Percentiles rank a stretch among this genome's conserved stretches.
Conservation (phyloP, 805 yeast species). For the Saccharomycopsis malanga region DNA sequence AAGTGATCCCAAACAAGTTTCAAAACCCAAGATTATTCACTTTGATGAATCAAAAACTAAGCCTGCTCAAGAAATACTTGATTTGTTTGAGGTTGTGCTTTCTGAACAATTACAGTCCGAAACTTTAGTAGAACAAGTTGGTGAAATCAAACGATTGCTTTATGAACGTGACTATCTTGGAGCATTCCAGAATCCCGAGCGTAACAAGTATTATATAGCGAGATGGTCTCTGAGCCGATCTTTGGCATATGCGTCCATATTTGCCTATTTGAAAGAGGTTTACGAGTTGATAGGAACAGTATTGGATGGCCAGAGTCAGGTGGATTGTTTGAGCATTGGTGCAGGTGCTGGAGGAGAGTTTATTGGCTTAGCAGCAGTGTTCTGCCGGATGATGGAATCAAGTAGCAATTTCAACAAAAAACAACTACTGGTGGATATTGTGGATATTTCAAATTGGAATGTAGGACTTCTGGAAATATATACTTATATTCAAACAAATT, state of each 20-base stretch:
- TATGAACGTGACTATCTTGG: slow-evolving; percentile 61
- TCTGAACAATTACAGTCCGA: slow-evolving; percentile 16
- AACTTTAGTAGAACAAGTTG: slow-evolving; percentile 39
- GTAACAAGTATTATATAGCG: slow-evolving; percentile 69
- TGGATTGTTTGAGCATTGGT: slow-evolving; percentile 58
- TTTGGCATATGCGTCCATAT: slow-evolving; percentile 62
- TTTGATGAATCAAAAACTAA: slow-evolving; percentile 6
- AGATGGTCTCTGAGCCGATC: slow-evolving; percentile 87
- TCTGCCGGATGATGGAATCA: slow-evolving; percentile 32
- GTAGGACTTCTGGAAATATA: slow-evolving; percentile 42
- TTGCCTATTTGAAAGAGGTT: slow-evolving; percentile 43
- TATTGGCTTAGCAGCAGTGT: slow-evolving; percentile 53
- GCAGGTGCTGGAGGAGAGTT: slow-evolving; percentile 91
- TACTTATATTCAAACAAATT: slow-evolving; percentile 37
- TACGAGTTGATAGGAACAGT: slow-evolving; percentile 22
- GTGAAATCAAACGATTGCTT: slow-evolving; percentile 60
- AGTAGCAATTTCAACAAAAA: slow-evolving; percentile 22
- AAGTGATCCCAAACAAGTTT: neutral
- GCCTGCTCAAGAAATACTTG: slow-evolving; percentile 19
- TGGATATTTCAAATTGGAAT: slow-evolving; percentile 80
- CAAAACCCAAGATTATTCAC: slow-evolving; percentile 3
- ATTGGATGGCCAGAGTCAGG: slow-evolving; percentile 21
- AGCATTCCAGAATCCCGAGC: slow-evolving; percentile 60
- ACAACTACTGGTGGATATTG: slow-evolving; percentile 41
- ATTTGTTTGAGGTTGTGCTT: slow-evolving; percentile 14